These are phyloP conservation scores for Pinguiococcus pyrenoidosus DNA, from an alignment of 108 stramenopile genomes.

Conservation along the genomic window DNA sequence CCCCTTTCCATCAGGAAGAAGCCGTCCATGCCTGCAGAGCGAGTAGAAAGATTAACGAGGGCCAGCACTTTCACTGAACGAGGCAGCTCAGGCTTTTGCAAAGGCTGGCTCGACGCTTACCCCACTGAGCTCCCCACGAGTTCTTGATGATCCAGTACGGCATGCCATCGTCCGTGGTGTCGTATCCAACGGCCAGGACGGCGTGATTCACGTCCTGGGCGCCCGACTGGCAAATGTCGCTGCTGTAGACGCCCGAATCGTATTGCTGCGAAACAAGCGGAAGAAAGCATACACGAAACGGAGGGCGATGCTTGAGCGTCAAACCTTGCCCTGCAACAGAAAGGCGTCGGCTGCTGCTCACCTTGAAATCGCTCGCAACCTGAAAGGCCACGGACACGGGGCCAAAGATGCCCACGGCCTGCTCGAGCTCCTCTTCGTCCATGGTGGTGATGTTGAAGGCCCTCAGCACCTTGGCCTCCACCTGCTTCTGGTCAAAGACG, in stretches of 20 bases:
- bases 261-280: no score
- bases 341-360: no score
- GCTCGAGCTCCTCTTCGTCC: constrained; percentile 19
- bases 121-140: constrained; percentile 17
- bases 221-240: neutral
- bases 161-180: constrained; percentile 7
- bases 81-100: neutral
- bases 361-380: no score
- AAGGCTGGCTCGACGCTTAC: neutral
- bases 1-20: constrained; percentile 17
- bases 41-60: neutral
- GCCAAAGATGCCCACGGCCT: constrained; percentile 12
- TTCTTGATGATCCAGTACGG: constrained; percentile 27
- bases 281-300: no score
- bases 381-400: constrained; percentile 19
- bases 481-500: neutral
- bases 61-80: neutral
- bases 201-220: constrained; percentile 20
- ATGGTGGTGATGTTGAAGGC: constrained; percentile 22
- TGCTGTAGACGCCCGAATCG: constrained; percentile 12
- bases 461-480: constrained; percentile 6
- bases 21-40: constrained; percentile 3
- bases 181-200: constrained; percentile 20
- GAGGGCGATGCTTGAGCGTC: no score
- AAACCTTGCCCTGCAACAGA: no score